A percentile compares a stretch with the other conserved stretches of the same genome.
phyloP scores from a whole-genome alignment of 306 rosid species.

The Quercus mongolica region DNA sequence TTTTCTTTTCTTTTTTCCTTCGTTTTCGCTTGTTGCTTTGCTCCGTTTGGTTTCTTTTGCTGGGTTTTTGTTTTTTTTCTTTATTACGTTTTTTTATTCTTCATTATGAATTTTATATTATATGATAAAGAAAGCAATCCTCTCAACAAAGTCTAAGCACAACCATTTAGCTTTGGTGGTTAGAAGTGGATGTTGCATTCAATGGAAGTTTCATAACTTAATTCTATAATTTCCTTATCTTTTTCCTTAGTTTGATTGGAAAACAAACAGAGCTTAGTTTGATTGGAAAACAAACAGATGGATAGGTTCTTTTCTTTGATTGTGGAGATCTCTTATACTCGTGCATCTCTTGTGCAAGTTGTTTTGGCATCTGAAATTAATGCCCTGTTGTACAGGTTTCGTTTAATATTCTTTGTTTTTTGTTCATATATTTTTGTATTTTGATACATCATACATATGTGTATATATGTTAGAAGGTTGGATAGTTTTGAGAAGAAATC shows the following conservation, averaged over 20 bases:
- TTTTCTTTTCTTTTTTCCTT: too few relatives aligned
- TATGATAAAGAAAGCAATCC: neutral
- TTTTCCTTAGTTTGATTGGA: neutral
- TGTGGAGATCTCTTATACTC: conserved; percentile 8
- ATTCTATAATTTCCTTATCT: neutral
- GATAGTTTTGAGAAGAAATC: conserved; percentile 18
- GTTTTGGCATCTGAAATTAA: conserved; percentile 47
- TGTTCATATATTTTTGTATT: neutral
- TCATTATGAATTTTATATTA: neutral
- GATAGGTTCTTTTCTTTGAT: conserved; percentile 39
- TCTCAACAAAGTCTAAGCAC: neutral
- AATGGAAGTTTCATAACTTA: neutral
- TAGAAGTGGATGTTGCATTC: neutral
- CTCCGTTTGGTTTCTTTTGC: too few relatives aligned
- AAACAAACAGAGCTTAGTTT: conserved; percentile 8
- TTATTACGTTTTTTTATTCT: neutral
- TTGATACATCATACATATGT: neutral
- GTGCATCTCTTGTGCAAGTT: conserved; percentile 37
- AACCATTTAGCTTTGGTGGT: neutral
- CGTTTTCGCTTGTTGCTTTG: too few relatives aligned
- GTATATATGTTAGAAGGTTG: neutral
- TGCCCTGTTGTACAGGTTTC: conserved; percentile 28
- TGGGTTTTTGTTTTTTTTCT: too few relatives aligned
- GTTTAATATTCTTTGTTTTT: conserved; percentile 25
- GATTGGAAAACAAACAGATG: neutral